Conservation (phyloP, 2,329 filamentous ascomycete species). For the Diplodia sapinea region DNA sequence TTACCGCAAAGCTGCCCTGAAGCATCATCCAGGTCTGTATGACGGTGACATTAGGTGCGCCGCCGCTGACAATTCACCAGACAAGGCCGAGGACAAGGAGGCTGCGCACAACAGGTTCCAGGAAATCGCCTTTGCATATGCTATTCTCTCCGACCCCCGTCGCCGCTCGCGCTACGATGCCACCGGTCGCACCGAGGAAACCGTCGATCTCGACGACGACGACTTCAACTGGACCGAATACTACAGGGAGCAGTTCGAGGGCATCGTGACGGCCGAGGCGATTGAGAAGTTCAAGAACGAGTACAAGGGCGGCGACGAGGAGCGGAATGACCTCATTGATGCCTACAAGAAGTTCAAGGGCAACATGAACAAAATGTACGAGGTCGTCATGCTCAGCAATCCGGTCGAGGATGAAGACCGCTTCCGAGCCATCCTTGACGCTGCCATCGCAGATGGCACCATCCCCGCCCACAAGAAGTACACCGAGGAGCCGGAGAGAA, state of each 20-base stretch:
- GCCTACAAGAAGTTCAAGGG: slow-evolving; percentile 78
- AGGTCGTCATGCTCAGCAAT: slow-evolving; percentile 84
- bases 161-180: slow-evolving; percentile 77
- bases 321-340: slow-evolving; percentile 75
- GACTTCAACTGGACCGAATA: slow-evolving; percentile 88
- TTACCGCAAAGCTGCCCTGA: slow-evolving; percentile 89
- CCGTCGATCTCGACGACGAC: slow-evolving; percentile 70
- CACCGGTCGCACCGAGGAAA: slow-evolving; percentile 87
- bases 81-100: slow-evolving; percentile 68
- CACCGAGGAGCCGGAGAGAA: slow-evolving; percentile 62
- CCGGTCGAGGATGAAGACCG: slow-evolving; percentile 83
- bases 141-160: slow-evolving; percentile 81
- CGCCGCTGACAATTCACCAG: slow-evolving; percentile 32
- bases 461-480: slow-evolving; percentile 73
- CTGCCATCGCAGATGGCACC: slow-evolving; percentile 73
- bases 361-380: slow-evolving; percentile 77
- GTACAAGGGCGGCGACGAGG: slow-evolving; percentile 88
- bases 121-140: slow-evolving; percentile 90
- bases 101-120: slow-evolving; percentile 84
- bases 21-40: slow-evolving; percentile 70
- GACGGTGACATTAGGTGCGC: slow-evolving; percentile 32
- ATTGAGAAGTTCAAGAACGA: slow-evolving; percentile 76
- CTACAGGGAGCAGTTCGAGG: slow-evolving; percentile 82
- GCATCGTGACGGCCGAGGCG: slow-evolving; percentile 73
- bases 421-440: slow-evolving; percentile 80